Percentiles rank a stretch among this genome's conserved stretches.
phyloP scores from a whole-genome alignment of 257 asterid genomes.

The Nicotiana attenuata region DNA sequence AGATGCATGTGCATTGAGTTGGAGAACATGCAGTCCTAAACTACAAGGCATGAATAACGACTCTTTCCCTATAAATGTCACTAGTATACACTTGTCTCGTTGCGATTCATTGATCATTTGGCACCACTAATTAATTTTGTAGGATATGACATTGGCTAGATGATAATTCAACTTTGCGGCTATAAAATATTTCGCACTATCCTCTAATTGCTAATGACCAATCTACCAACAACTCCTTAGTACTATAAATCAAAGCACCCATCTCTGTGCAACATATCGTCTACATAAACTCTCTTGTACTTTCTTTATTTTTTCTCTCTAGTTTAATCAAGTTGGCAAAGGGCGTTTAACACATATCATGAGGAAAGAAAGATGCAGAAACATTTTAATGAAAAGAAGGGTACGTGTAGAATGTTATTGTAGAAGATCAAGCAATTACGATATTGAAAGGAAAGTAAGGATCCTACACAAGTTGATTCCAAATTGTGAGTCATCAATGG shows the following conservation, averaged over 20 bases:
- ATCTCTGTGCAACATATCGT: neutral
- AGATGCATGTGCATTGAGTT: constrained; percentile 59
- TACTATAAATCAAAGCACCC: constrained; percentile 4
- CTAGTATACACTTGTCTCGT: constrained; percentile 10
- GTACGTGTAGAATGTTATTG: constrained; percentile 24
- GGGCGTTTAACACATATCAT: neutral
- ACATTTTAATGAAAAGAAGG: constrained; percentile 33
- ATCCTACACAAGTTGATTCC: constrained; percentile 54
- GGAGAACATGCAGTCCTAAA: constrained; percentile 40
- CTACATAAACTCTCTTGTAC: neutral
- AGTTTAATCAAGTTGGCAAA: neutral
- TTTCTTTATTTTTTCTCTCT: neutral
- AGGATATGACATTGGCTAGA: neutral
- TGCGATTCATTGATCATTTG: constrained; percentile 25
- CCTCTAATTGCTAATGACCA: constrained; percentile 23
- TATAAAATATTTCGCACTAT: constrained; percentile 24
- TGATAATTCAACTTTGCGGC: neutral
- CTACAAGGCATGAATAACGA: neutral
- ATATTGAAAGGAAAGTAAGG: constrained; percentile 41
- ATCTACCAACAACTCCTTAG: constrained; percentile 2
- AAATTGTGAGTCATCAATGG: constrained; percentile 36
- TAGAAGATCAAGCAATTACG: constrained; percentile 8
- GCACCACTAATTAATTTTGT: no score
- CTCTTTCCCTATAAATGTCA: neutral
- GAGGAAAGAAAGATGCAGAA: constrained; percentile 18